Conservation (phyloP, 192 early-diverging fungal species). For the Endogone sp. region DNA sequence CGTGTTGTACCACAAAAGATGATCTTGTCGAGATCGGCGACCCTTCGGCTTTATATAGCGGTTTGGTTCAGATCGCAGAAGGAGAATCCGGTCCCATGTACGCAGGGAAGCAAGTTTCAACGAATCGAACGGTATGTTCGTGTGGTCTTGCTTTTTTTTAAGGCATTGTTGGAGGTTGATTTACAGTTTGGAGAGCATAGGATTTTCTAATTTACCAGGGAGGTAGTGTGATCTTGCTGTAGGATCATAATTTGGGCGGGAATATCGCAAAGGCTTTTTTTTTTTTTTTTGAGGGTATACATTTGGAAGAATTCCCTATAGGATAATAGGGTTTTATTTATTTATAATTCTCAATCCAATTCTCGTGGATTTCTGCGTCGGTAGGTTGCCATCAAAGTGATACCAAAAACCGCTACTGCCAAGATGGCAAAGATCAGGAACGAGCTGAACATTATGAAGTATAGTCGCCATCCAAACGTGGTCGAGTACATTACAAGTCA, state of each 20-base stretch:
- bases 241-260: too few relatives aligned
- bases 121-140: slow-evolving; percentile 21
- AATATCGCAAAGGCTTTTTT: too few relatives aligned
- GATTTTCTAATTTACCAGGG: background rate
- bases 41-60: slow-evolving; percentile 74
- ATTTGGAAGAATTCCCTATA: too few relatives aligned
- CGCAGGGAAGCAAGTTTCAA: slow-evolving; percentile 63
- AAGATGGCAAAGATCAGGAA: slow-evolving; percentile 91
- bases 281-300: too few relatives aligned
- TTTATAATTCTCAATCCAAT: background rate
- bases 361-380: background rate
- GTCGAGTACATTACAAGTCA: slow-evolving; percentile 92
- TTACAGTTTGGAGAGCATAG: too few relatives aligned
- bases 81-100: slow-evolving; percentile 91
- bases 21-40: slow-evolving; percentile 78
- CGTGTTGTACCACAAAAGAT: slow-evolving; percentile 21
- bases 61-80: slow-evolving; percentile 90
- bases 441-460: slow-evolving; percentile 87
- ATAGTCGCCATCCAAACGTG: slow-evolving; percentile 86
- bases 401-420: slow-evolving; percentile 77
- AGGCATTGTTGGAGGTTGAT: background rate
- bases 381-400: slow-evolving; percentile 89
- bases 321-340: too few relatives aligned
- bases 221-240: background rate
- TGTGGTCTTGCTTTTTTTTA: background rate